phyloP scores from a whole-genome alignment of 2,329 filamentous ascomycete genomes.

The Decorospora gaudefroyi region DNA sequence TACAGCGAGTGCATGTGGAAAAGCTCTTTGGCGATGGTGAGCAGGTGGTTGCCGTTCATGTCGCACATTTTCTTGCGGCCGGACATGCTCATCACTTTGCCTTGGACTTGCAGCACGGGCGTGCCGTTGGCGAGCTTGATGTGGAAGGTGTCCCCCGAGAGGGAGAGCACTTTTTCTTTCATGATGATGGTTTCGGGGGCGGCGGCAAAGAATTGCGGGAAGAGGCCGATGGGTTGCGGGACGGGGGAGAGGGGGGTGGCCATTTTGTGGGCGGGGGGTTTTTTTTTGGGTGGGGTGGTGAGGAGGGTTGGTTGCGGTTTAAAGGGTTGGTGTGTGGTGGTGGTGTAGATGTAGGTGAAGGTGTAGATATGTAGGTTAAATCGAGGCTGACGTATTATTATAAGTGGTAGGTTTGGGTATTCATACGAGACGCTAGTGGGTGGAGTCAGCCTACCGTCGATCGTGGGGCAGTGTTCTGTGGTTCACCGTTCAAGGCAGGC shows the following conservation, averaged over 20 bases:
- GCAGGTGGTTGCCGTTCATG: conserved; percentile 59
- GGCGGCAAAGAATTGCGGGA: conserved; percentile 34
- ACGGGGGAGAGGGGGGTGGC: conserved; percentile 18
- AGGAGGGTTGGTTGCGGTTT: neutral
- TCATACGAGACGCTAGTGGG: conserved; percentile 1
- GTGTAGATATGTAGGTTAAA: neutral
- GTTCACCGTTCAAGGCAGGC: neutral
- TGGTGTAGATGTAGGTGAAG: neutral
- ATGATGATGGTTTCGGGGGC: conserved; percentile 57
- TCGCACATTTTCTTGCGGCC: conserved; percentile 63
- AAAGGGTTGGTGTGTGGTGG: neutral
- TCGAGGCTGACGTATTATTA: neutral
- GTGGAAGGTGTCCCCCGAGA: conserved; percentile 67
- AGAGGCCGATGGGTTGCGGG: conserved; percentile 35
- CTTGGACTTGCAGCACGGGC: conserved; percentile 61
- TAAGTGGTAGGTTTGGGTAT: neutral
- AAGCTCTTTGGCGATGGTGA: conserved; percentile 61
- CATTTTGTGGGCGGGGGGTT: neutral
- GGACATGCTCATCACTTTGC: conserved; percentile 58
- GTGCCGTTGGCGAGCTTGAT: conserved; percentile 61
- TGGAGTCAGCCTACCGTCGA: neutral
- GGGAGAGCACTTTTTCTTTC: conserved; percentile 65
- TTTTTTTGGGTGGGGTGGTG: neutral
- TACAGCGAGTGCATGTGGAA: conserved; percentile 59
- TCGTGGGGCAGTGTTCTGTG: conserved; percentile 7